phyloP scores from a whole-genome alignment of 202 grass and related monocot genomes.

The Panicum virgatum region DNA sequence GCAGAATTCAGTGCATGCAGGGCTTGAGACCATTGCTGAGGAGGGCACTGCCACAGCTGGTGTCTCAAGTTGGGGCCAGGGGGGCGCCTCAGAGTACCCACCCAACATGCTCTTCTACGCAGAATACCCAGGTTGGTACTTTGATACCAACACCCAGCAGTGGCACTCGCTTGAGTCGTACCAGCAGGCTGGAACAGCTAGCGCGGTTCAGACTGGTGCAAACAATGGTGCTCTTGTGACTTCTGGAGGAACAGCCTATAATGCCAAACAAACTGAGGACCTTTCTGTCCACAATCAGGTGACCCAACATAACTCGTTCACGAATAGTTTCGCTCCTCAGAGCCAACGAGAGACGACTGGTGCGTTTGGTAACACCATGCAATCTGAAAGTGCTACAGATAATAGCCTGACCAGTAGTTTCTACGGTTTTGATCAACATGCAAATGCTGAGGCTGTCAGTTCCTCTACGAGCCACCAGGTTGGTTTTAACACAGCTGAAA shows the following conservation, averaged over 20 bases:
- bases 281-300: slow-evolving; percentile 34
- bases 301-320: slow-evolving; percentile 46
- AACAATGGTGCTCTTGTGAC: slow-evolving; percentile 20
- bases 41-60: slow-evolving; percentile 37
- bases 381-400: slow-evolving; percentile 42
- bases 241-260: slow-evolving; percentile 34
- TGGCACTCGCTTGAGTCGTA: slow-evolving; percentile 81
- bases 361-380: slow-evolving; percentile 46
- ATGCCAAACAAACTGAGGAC: slow-evolving; percentile 13
- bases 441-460: slow-evolving; percentile 9
- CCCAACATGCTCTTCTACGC: slow-evolving; percentile 87
- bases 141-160: slow-evolving; percentile 80
- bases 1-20: slow-evolving; percentile 54
- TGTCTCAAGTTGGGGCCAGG: slow-evolving; percentile 48
- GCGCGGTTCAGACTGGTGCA: slow-evolving; percentile 44
- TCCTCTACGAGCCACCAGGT: slow-evolving; percentile 32
- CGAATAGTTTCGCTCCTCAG: slow-evolving; percentile 49
- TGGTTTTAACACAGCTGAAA: slow-evolving; percentile 38
- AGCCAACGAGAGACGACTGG: slow-evolving; percentile 45
- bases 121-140: slow-evolving; percentile 91
- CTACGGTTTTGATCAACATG: slow-evolving; percentile 42
- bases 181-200: slow-evolving; percentile 33
- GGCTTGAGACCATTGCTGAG: slow-evolving; percentile 74
- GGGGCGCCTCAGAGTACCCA: slow-evolving; percentile 50
- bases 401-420: slow-evolving; percentile 50